Evolutionary conservation across 441 rosid genomes (phyloP), one percentile per base, ranked within the genome.

Genomic region (Populus trichocarpa): DNA sequence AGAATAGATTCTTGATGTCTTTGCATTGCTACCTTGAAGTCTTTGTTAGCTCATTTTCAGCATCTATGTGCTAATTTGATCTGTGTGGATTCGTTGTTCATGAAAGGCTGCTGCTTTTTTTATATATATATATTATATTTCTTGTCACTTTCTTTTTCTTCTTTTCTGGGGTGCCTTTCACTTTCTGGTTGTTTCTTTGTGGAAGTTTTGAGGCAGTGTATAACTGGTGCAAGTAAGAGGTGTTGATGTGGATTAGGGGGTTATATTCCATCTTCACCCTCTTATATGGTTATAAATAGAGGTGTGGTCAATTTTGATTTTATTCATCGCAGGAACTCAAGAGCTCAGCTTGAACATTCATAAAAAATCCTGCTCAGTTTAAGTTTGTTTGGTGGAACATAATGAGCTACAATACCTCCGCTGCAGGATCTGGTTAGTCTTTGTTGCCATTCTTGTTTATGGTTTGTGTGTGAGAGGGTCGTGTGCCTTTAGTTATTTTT

Each of bases 321-420:
- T 79, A 36, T 76, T 81, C 86, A 84, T 81, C 80, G 86, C 86
- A 87, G 88, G 80, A 76, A 36, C 76, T 75, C 86, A 86, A 87
- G 81, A 76, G 26, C 76, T 75, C 72, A 42, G 38, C 72, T 20
- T 66, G 69, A 67, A 40, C 82, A 74, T 78, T 76, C 61, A 46
- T 72, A 79, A 65, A 78, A 30, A 50, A 46, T 14, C 68, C 53
- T 73, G 65, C 46, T 4, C 28, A 36, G n/a, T 61, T 70, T 68
- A 73, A 53, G 57, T 40, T 36, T 74, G 8, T 67, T 64, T 70
- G 67, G 67, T 75, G 22, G 59, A 33, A 36, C 40, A 79, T 32
- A 80, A 84, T 83, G 86, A 81, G 81, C 83, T 68, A 42, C 87
- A 77, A 70, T 71, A 75, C 77, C 67, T 77, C 84, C 63, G 36